These are phyloP conservation scores for Claviceps pusilla DNA, from an alignment of 2,329 filamentous ascomycete species.

Conservation along the genomic window DNA sequence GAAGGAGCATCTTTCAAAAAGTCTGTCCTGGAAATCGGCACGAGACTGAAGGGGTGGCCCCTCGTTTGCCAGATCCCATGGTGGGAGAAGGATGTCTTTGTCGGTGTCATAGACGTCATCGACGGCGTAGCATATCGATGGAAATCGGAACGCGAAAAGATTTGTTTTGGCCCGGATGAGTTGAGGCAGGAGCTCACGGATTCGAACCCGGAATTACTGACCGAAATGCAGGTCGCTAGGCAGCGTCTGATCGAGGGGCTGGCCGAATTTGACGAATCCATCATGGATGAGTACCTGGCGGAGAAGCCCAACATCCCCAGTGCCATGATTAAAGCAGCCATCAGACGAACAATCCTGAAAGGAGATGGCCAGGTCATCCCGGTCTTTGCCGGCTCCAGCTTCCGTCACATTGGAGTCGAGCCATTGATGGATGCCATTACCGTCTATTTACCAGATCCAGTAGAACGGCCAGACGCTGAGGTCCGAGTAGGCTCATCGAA, in stretches of 20 bases:
- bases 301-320: constrained; percentile 59
- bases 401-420: constrained; percentile 87
- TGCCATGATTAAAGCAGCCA: constrained; percentile 52
- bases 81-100: constrained; percentile 71
- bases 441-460: constrained; percentile 72
- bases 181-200: constrained; percentile 25
- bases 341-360: constrained; percentile 55
- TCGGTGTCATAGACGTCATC: constrained; percentile 74
- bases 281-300: constrained; percentile 75
- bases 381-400: constrained; percentile 81
- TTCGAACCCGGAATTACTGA: constrained; percentile 36
- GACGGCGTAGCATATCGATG: constrained; percentile 62
- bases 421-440: constrained; percentile 78
- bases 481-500: constrained; percentile 51
- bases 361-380: constrained; percentile 64
- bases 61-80: constrained; percentile 90
- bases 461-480: constrained; percentile 64
- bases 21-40: constrained; percentile 73
- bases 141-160: constrained; percentile 31
- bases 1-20: constrained; percentile 67
- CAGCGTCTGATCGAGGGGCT: constrained; percentile 66
- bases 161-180: constrained; percentile 14
- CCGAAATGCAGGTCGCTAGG: constrained; percentile 62
- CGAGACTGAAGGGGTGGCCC: constrained; percentile 68
- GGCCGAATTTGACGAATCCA: constrained; percentile 73